A percentile compares a stretch with the other conserved stretches of the same genome.
Evolutionary conservation across 306 rosid species (phyloP).

Genomic region (Corylus avellana): DNA sequence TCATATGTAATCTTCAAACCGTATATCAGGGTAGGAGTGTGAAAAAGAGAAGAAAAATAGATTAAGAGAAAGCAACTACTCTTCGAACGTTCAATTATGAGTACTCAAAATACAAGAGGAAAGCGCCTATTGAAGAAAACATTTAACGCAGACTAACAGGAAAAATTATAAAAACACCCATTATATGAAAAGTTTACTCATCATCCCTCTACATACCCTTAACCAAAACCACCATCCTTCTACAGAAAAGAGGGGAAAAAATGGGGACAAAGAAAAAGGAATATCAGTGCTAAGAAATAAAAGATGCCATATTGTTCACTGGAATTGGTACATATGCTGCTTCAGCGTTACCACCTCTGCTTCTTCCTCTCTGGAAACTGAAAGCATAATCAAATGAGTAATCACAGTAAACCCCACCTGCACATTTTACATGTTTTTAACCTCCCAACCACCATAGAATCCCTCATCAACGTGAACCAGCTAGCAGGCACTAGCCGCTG

Average conservation of each 20-base stretch:
- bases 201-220: constrained; percentile 60
- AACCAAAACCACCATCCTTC: constrained; percentile 42
- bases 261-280: constrained; percentile 21
- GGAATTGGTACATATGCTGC: constrained; percentile 48
- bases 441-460: constrained; percentile 30
- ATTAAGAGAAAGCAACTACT: neutral
- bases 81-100: neutral
- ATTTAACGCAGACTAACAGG: constrained; percentile 18
- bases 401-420: constrained; percentile 39
- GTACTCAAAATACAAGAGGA: neutral
- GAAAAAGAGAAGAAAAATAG: neutral
- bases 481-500: constrained; percentile 39
- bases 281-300: constrained; percentile 37
- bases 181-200: constrained; percentile 37
- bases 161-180: constrained; percentile 39
- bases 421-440: constrained; percentile 29
- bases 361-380: constrained; percentile 43
- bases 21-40: neutral
- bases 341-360: constrained; percentile 43
- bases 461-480: constrained; percentile 35
- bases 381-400: constrained; percentile 31
- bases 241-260: constrained; percentile 34
- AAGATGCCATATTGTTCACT: constrained; percentile 48
- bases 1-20: neutral
- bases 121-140: neutral